Evolutionary conservation across 805 yeast genomes (phyloP).

Genomic region (Saturnispora dispora): DNA sequence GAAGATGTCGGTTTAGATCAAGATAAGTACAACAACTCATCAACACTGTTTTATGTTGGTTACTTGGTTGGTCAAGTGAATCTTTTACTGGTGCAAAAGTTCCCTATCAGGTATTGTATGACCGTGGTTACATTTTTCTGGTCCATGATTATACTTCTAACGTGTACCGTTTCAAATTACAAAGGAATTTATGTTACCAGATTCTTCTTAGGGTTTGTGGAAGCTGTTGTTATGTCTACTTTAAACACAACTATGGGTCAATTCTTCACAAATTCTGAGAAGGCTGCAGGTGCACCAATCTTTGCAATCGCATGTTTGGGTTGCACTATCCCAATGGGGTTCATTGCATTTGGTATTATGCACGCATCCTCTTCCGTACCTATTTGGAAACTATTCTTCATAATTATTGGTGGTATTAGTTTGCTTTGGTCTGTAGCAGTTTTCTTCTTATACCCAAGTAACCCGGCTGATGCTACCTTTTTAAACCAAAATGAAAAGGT

Average conservation of each 20-base stretch:
- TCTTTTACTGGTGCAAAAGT: conserved; percentile 34
- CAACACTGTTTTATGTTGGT: conserved; percentile 47
- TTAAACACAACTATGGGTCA: conserved; percentile 41
- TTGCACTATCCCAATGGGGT: conserved; percentile 30
- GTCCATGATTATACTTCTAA: conserved; percentile 38
- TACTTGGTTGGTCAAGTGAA: conserved; percentile 39
- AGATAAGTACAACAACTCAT: conserved; percentile 37
- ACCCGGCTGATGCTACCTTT: conserved; percentile 45
- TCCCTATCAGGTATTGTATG: conserved; percentile 34
- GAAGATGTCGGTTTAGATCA: conserved; percentile 37
- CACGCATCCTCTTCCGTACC: conserved; percentile 21
- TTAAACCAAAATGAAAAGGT: conserved; percentile 41
- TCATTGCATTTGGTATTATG: conserved; percentile 31
- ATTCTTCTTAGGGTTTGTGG: conserved; percentile 44
- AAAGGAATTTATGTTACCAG: conserved; percentile 39
- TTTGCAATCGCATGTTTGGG: conserved; percentile 46
- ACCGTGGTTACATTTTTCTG: conserved; percentile 32
- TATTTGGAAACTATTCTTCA: conserved; percentile 46
- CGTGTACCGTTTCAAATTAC: conserved; percentile 36
- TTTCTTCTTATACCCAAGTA: conserved; percentile 41
- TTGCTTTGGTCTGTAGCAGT: conserved; percentile 30
- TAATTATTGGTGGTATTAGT: conserved; percentile 49
- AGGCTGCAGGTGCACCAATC: conserved; percentile 45
- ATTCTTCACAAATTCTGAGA: conserved; percentile 35
- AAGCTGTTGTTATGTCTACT: conserved; percentile 36